A percentile compares a stretch with the other conserved stretches of the same genome.
Conservation (phyloP, 148 eudicot species). For the Hydrangea macrophylla region DNA sequence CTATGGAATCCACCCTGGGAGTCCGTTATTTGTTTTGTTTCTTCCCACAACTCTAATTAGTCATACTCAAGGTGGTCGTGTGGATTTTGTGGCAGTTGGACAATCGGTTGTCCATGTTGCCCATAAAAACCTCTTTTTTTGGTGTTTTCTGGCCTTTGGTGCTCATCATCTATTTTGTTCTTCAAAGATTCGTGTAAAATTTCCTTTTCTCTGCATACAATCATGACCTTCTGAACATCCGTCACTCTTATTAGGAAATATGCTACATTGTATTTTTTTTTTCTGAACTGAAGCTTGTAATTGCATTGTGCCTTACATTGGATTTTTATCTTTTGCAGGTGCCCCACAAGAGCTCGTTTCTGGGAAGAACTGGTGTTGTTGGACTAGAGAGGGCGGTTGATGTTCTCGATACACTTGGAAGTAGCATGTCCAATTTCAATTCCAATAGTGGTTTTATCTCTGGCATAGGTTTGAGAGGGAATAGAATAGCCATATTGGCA, state of each 20-base stretch:
- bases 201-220: not conserved
- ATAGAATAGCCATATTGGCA: slow-evolving; percentile 70
- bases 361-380: slow-evolving; percentile 79
- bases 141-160: slow-evolving; percentile 6
- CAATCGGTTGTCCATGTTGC: no score
- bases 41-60: no score
- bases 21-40: no score
- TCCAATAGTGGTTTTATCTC: slow-evolving; percentile 70
- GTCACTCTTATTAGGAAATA: not conserved
- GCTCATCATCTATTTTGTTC: slow-evolving; percentile 2
- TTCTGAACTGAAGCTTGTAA: not conserved
- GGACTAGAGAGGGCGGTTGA: slow-evolving; percentile 88
- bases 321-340: slow-evolving; percentile 29
- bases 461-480: slow-evolving; percentile 61
- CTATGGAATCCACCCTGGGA: no score
- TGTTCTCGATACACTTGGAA: slow-evolving; percentile 85
- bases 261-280: not conserved
- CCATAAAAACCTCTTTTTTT: no score
- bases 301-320: slow-evolving; percentile 10
- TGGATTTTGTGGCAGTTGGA: no score
- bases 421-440: slow-evolving; percentile 79
- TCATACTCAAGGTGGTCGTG: no score
- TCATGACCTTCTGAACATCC: not conserved
- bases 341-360: slow-evolving; percentile 57
- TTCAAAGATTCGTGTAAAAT: no score